These are phyloP conservation scores for Lipomyces yamadae DNA, from an alignment of 805 yeast species.

Conservation along the genomic window DNA sequence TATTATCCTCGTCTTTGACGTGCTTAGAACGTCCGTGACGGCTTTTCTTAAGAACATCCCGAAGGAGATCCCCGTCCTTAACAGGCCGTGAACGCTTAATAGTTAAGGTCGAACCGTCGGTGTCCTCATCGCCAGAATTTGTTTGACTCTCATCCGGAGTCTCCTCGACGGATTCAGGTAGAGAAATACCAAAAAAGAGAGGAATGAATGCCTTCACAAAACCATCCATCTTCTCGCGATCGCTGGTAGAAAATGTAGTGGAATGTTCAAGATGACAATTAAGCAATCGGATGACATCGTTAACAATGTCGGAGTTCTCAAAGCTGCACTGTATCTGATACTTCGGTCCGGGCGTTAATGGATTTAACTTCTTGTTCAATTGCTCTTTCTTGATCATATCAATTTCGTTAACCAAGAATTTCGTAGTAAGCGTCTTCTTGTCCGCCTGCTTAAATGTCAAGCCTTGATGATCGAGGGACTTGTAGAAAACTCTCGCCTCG, in stretches of 20 bases:
- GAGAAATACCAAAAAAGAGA: constrained; percentile 60
- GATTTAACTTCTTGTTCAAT: constrained; percentile 81
- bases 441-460: constrained; percentile 96
- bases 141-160: constrained; percentile 34
- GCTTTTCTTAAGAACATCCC: constrained; percentile 55
- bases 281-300: constrained; percentile 73
- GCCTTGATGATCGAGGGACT: constrained; percentile 93
- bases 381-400: constrained; percentile 92
- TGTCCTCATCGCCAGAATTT: constrained; percentile 32
- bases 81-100: neutral
- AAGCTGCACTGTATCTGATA: constrained; percentile 68
- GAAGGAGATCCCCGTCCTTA: constrained; percentile 49
- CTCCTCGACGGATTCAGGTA: constrained; percentile 53
- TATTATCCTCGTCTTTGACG: constrained; percentile 27
- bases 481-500: constrained; percentile 92
- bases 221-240: constrained; percentile 74
- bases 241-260: constrained; percentile 77
- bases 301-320: constrained; percentile 67
- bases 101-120: constrained; percentile 20
- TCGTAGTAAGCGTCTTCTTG: constrained; percentile 85
- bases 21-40: constrained; percentile 31
- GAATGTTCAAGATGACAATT: constrained; percentile 68
- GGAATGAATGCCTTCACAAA: constrained; percentile 73
- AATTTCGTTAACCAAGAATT: constrained; percentile 87
- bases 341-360: constrained; percentile 85